Evolutionary conservation across 768 basidiomycete species (phyloP).

Genomic region (Hericium rajendrae): DNA sequence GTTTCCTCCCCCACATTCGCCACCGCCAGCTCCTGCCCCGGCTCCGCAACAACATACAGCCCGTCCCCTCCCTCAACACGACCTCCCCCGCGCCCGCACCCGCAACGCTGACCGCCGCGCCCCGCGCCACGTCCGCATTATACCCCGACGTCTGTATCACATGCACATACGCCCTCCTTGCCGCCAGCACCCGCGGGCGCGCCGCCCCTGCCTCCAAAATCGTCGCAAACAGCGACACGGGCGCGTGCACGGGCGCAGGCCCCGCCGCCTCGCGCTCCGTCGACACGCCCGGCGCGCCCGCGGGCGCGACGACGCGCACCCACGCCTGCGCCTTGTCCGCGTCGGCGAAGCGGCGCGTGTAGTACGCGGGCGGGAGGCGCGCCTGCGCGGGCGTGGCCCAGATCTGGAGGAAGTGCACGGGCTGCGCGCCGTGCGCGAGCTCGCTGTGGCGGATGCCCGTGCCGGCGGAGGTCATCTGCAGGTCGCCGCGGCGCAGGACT

Average conservation of each 20-base stretch:
- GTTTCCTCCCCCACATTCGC: conserved; percentile 56
- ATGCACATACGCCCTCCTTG: conserved; percentile 67
- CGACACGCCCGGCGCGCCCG: conserved; percentile 45
- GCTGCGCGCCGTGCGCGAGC: conserved; percentile 38
- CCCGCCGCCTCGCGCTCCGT: conserved; percentile 58
- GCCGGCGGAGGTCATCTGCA: conserved; percentile 88
- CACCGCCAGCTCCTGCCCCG: conserved; percentile 34
- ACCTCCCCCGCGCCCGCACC: conserved; percentile 30
- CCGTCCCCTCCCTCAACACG: conserved; percentile 78
- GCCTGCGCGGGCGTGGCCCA: conserved; percentile 44
- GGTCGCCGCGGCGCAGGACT: conserved; percentile 76
- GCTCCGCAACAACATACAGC: conserved; percentile 52
- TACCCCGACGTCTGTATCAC: conserved; percentile 81
- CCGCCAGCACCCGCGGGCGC: conserved; percentile 32
- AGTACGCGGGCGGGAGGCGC: conserved; percentile 68
- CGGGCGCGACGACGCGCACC: conserved; percentile 69
- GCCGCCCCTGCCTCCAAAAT: conserved; percentile 47
- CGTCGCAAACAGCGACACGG: conserved; percentile 64
- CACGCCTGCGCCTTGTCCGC: conserved; percentile 70
- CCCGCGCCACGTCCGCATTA: conserved; percentile 44
- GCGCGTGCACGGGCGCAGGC: conserved; percentile 72
- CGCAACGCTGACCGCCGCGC: conserved; percentile 48
- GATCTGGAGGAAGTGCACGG: conserved; percentile 60
- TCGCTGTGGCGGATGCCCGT: conserved; percentile 86
- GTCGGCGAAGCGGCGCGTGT: conserved; percentile 79